Evolutionary conservation across 2,329 filamentous ascomycete species (phyloP).

Genomic region (Paraphaeosphaeria sporulosa): DNA sequence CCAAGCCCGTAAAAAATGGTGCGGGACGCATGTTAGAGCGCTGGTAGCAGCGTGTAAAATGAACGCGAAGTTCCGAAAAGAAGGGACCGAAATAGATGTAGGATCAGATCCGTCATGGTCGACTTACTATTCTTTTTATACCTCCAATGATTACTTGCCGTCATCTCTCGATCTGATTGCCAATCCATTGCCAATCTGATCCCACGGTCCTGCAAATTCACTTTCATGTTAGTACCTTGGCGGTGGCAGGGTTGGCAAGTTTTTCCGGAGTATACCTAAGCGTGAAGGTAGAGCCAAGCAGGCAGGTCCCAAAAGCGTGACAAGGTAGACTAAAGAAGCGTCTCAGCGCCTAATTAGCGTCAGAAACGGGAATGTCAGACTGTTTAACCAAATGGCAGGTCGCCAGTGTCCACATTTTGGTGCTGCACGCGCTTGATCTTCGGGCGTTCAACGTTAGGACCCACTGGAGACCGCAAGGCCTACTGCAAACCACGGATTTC

Average conservation of each 20-base stretch:
- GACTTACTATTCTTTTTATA: not conserved
- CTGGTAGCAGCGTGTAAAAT: not conserved
- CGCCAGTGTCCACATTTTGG: not conserved
- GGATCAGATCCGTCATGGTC: not conserved
- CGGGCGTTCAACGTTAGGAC: not conserved
- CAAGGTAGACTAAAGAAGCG: not conserved
- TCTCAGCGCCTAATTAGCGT: not conserved
- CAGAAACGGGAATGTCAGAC: not conserved
- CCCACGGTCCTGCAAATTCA: conserved; percentile 1
- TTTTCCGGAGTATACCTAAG: not conserved
- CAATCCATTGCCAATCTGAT: not conserved
- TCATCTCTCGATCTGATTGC: not conserved
- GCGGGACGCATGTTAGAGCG: conserved; percentile 11
- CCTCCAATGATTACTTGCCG: not conserved
- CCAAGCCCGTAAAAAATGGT: conserved; percentile 14
- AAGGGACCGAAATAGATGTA: not conserved
- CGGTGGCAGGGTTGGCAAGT: not conserved
- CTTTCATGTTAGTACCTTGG: not conserved
- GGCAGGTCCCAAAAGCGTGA: not conserved
- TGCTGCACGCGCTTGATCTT: not conserved
- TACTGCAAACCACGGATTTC: not conserved
- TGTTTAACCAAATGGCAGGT: not conserved
- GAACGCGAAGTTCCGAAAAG: not conserved
- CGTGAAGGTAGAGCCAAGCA: not conserved
- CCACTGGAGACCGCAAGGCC: not conserved